Percentiles rank a stretch among this genome's conserved stretches.
These are phyloP conservation scores for Xylaria intraflava DNA, from an alignment of 495 filamentous ascomycete species.

Conservation along the genomic window DNA sequence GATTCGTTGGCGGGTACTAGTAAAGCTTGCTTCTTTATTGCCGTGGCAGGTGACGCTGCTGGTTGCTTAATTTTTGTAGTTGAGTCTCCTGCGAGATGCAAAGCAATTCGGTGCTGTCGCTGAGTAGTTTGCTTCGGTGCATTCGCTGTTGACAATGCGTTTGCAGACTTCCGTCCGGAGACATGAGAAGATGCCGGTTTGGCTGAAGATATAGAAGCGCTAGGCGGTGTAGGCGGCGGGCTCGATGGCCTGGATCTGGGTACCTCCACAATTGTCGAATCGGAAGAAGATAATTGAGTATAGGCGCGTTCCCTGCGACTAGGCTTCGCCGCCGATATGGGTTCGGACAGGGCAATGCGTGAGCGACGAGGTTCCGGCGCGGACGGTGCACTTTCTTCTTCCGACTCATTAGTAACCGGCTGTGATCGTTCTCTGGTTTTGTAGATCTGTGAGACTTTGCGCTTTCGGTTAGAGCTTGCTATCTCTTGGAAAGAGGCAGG, in stretches of 20 bases:
- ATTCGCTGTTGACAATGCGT: constrained; percentile 9
- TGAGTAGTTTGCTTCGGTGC: constrained; percentile 7
- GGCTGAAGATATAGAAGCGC: constrained; percentile 7
- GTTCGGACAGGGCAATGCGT: constrained; percentile 10
- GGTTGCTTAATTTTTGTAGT: neutral
- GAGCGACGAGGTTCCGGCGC: constrained; percentile 12
- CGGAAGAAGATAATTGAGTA: constrained; percentile 3
- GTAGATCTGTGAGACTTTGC: constrained; percentile 26
- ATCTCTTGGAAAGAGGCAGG: neutral
- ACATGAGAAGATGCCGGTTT: neutral
- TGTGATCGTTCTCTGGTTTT: constrained; percentile 15
- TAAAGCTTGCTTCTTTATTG: neutral
- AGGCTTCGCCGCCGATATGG: neutral
- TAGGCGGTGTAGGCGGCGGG: constrained; percentile 24
- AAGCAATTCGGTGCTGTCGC: constrained; percentile 29
- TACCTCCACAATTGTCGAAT: constrained; percentile 15
- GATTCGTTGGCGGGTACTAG: neutral
- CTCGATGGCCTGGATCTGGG: constrained; percentile 16
- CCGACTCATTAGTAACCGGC: constrained; percentile 6
- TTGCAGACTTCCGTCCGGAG: neutral
- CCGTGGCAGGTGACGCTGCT: neutral
- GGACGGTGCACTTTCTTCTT: neutral
- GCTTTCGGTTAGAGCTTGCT: constrained; percentile 18
- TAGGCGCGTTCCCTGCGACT: neutral
- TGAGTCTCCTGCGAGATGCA: constrained; percentile 22